Base-by-base conservation (phyloP, 2,329 filamentous ascomycete species). In the Hymenoscyphus fructigenus region DNA sequence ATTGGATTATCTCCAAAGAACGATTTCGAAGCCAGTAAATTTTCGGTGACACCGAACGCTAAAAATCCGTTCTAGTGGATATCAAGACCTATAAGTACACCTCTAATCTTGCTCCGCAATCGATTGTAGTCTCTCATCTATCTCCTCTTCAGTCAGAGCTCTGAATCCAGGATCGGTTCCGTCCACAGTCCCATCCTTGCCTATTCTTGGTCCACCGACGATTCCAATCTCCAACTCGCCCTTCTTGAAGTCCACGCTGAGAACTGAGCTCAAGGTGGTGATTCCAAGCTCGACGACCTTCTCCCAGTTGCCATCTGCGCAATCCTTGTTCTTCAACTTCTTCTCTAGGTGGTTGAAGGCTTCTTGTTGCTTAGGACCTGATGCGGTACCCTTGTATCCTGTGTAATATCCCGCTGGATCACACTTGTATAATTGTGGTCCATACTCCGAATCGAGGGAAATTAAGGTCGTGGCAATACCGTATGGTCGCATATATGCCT, bases 181-280 rank as follows among this genome's bases (percentile, higher is more conserved):
- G 78, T 96, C 91, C 80, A 91, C 85, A 68, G 89, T 91, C 70
- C 92, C 92, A 78, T 96, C 91, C 80, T 91, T 85, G 71, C 93
- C 94, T 65, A 83, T 80, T 74, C 88, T 86, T 65, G 94, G 93
- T 34, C 93, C 94, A 71, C 95, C 95, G 62, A 97, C 95, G 76
- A 99, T 93, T 69, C 95, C 95, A 80, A 99, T 92, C 82, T 99
- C 95, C 78, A 99, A 89, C 84, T 99, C 95, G 73, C 91, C 91
- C 85, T 98, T 98, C 87, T 99, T 99, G 85, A 99, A 99, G 79
- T 99, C 95, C 79, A 98, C 96, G 80, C 94, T 97, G 70, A 99
- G 85, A 66, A 99, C 93, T 41, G 91, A 96, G 86, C 93, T 97
- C 78, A 99, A 82, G 6, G 95, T 94, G 56, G 92, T 91, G 78